Evolutionary conservation across 208 protist genomes (phyloP), one percentile per base, ranked within the genome.

Genomic region (Leptomonas pyrrhocoris): DNA sequence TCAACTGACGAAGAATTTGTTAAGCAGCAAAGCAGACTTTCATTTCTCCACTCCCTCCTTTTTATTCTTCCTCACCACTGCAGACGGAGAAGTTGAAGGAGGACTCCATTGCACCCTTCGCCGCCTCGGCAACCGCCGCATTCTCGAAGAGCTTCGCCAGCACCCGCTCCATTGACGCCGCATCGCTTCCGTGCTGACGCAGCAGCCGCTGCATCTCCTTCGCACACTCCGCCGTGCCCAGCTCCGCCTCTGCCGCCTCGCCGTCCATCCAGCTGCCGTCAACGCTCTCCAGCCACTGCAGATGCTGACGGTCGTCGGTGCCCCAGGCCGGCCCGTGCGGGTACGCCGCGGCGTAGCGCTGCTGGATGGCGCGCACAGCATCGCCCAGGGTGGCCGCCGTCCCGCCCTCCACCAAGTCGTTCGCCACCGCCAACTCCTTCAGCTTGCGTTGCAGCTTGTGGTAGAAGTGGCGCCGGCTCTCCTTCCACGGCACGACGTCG

Each of bases 391-490:
- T 71, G 12, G 51, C 56, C 15, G 71, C 85, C 1, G 27, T 55
- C 27, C 61, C 27, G 23, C 42, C 23, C 53, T 87, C 83, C n/a
- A 91, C 73, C 57, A 93, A 49, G 48, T 81, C 68, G 16, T 87
- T 82, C 19, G 84, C 91, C 46, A 93, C 40, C 9, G 86, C 80
- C 27, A 93, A 42, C 77, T 97, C 92, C 34, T 77, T 73, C 48
- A 99, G 68, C 66, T 98, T 96, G 30, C 98, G 87, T 49, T 81
- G 74, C 27, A 99, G 71, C 74, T 98, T 96, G 69, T 74, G 80
- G 81, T 98, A 96, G 72, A 99, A 98, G 68, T 88, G 89, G 18
- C 81, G 71, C 34, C 98, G 93, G 34, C 94, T 86, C 1, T 88
- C 54, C 58, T 82, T 84, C 98, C 98, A 99, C 45, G 83, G 81